Evolutionary conservation across 257 asterid genomes (phyloP), one percentile per base, ranked within the genome.

Genomic region (Dorcoceras hygrometricum): DNA sequence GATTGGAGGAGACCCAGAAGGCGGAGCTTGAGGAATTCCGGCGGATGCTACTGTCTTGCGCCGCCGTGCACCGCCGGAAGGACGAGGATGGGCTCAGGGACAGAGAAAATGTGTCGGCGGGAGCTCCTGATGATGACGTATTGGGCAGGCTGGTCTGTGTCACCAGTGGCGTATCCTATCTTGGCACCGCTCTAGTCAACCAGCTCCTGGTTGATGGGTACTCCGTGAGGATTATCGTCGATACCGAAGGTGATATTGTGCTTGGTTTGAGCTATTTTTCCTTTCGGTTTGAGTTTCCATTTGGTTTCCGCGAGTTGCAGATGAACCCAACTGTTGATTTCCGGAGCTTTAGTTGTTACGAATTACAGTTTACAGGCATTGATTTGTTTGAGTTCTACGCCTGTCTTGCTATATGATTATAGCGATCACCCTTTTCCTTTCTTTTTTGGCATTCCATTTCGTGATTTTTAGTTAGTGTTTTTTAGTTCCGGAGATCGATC

Each of bases 141-240:
- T 59, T 65, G 61, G 85, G 78, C 50, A 80, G 82, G 69, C 60
- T 88, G 59, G 95, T 93, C 19, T 90, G 99, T 61, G 96, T 93
- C 65, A 93, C 97, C 68, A 87, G 95, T 71, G 96, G 96, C 71
- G 95, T 88, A 7, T 93, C 97, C n/a, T 93, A 75, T 69, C 83
- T 86, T 66, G 99, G 97, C 1, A 80, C 85, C 61, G 92, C 97
- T 20, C 68, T 93, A 36, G 95, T 90, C 16, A 93, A 88, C 62
- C 95, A 85, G 70, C 99, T 93, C 66, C 79, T 88, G 4, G 81
- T 85, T 76, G 83, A 74, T 75, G 99, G 99, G 1, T 90, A 93
- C 80, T 88, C 89, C 56, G 96, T 93, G 3, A 94, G 97, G 11
- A 79, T 90, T 78, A 78, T 90, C 70, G 89, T 90, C 8, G 85